Conservation (phyloP, 2,329 filamentous ascomycete genomes). For the Cyphellophora europaea region DNA sequence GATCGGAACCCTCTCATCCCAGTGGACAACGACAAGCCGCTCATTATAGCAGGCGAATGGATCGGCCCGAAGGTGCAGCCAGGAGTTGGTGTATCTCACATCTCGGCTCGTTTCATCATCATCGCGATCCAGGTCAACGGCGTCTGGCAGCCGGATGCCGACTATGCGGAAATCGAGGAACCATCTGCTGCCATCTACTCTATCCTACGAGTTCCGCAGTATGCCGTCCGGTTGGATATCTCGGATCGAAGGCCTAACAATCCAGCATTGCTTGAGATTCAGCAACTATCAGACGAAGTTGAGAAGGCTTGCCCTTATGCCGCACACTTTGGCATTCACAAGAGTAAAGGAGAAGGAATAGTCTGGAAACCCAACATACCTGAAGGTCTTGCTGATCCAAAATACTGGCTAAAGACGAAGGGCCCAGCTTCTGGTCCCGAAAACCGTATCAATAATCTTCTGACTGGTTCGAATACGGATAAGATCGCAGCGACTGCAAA, state of each 20-base stretch:
- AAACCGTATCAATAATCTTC: no score
- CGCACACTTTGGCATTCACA: no score
- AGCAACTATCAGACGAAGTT: no score
- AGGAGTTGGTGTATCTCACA: slow-evolving; percentile 2
- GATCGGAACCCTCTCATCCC: no score
- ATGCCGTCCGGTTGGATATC: slow-evolving; percentile 1
- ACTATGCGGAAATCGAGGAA: slow-evolving; percentile 2
- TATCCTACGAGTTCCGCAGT: not conserved
- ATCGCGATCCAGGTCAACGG: slow-evolving; percentile 1
- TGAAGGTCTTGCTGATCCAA: no score
- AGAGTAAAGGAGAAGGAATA: no score
- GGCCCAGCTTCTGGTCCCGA: no score
- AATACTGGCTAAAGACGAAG: no score
- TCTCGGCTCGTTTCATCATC: slow-evolving; percentile 2
- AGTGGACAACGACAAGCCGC: no score
- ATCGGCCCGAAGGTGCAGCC: slow-evolving; percentile 1
- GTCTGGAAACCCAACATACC: no score
- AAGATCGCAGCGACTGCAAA: not conserved
- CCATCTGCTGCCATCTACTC: slow-evolving; percentile 1
- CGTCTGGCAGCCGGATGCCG: slow-evolving; percentile 1
- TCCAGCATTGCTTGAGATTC: slow-evolving; percentile 1
- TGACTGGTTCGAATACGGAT: no score
- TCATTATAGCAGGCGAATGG: slow-evolving; percentile 5
- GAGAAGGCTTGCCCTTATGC: no score
- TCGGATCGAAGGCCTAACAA: not conserved